These are phyloP conservation scores for Trichoderma koningiopsis DNA, from an alignment of 2,329 filamentous ascomycete species.

Conservation along the genomic window DNA sequence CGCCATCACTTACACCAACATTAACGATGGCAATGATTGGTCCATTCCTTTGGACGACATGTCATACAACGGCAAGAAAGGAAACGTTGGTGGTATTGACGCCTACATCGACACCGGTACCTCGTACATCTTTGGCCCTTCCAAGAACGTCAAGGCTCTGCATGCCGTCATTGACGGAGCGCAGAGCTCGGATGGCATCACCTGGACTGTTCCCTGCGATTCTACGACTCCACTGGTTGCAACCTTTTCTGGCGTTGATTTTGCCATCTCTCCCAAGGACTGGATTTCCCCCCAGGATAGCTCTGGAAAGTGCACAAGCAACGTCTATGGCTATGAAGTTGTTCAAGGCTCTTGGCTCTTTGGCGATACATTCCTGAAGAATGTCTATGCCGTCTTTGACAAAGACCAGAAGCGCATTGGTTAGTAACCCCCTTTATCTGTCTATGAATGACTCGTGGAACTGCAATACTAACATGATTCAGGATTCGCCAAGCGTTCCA, in stretches of 20 bases:
- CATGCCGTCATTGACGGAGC: slow-evolving; percentile 69
- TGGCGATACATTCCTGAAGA: slow-evolving; percentile 85
- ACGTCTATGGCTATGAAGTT: slow-evolving; percentile 72
- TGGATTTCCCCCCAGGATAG: slow-evolving; percentile 60
- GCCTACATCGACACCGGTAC: slow-evolving; percentile 86
- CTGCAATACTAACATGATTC: neutral
- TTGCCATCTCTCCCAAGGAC: slow-evolving; percentile 68
- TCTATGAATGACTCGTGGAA: neutral
- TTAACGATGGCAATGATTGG: slow-evolving; percentile 65
- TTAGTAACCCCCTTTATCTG: slow-evolving; percentile 37
- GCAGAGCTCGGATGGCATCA: slow-evolving; percentile 57
- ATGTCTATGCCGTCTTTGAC: slow-evolving; percentile 86
- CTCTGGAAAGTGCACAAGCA: slow-evolving; percentile 64
- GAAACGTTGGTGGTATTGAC: slow-evolving; percentile 56
- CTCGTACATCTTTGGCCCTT: slow-evolving; percentile 74
- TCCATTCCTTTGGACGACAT: slow-evolving; percentile 69
- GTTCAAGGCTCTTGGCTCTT: slow-evolving; percentile 73
- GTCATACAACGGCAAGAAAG: slow-evolving; percentile 60
- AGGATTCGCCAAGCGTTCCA: slow-evolving; percentile 14
- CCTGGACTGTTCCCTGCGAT: slow-evolving; percentile 74
- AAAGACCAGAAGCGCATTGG: slow-evolving; percentile 67
- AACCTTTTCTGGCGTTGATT: slow-evolving; percentile 67
- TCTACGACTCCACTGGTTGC: slow-evolving; percentile 63
- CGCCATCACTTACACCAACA: slow-evolving; percentile 65
- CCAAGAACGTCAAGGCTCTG: slow-evolving; percentile 64